Evolutionary conservation across 495 filamentous ascomycete genomes (phyloP).

Genomic region (Talaromyces liani): DNA sequence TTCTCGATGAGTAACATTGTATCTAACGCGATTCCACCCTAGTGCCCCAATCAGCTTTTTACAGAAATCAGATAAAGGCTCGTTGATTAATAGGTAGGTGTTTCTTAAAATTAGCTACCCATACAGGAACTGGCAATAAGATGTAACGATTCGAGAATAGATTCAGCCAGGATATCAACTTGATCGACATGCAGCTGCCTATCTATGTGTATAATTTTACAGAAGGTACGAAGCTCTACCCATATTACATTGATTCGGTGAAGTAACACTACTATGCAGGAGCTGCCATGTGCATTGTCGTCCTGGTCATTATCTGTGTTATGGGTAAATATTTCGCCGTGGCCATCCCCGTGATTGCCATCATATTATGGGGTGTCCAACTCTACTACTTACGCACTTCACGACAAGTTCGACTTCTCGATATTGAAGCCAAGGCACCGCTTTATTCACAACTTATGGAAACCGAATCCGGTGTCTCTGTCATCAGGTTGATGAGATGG

Average conservation of each 20-base stretch:
- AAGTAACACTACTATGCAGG: conserved; percentile 8
- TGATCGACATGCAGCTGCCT: conserved; percentile 51
- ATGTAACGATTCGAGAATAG: conserved; percentile 26
- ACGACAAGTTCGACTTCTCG: conserved; percentile 49
- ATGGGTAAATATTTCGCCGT: conserved; percentile 33
- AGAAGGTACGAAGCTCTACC: not conserved
- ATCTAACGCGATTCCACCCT: not conserved
- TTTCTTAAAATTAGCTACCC: not conserved
- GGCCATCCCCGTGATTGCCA: conserved; percentile 42
- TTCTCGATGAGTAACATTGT: not conserved
- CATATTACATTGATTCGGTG: not conserved
- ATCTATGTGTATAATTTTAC: not conserved
- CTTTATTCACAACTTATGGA: conserved; percentile 68
- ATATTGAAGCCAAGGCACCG: conserved; percentile 49
- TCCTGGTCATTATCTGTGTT: conserved; percentile 9
- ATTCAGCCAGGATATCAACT: conserved; percentile 54
- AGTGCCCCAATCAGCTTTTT: not conserved
- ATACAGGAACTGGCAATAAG: not conserved
- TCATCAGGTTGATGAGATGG: conserved; percentile 65
- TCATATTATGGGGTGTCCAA: conserved; percentile 31
- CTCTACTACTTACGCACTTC: conserved; percentile 58
- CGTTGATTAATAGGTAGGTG: not conserved
- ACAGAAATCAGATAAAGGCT: not conserved
- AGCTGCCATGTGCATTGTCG: not conserved
- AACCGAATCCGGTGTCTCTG: conserved; percentile 55